Percentiles rank a stretch among this genome's conserved stretches.
These are phyloP conservation scores for Trametes elegans DNA, from an alignment of 768 basidiomycete genomes.

Conservation along the genomic window DNA sequence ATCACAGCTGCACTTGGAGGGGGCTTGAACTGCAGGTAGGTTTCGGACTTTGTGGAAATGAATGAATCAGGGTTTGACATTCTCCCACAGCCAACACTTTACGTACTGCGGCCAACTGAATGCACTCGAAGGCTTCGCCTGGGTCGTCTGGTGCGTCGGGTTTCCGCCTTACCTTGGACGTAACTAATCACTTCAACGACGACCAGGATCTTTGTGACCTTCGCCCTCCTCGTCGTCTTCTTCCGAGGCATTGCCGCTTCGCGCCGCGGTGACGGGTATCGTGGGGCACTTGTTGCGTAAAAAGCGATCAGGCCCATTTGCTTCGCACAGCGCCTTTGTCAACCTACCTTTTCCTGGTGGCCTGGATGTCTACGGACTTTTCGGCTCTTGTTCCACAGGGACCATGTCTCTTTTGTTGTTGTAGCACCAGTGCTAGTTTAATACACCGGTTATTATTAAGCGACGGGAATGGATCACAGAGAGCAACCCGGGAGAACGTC, in stretches of 20 bases:
- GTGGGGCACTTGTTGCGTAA: conserved; percentile 47
- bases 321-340: not conserved
- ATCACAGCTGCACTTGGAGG: conserved; percentile 68
- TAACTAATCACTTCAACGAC: not conserved
- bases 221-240: conserved; percentile 57
- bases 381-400: not conserved
- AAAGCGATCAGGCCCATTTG: not conserved
- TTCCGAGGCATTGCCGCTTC: conserved; percentile 58
- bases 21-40: conserved; percentile 65
- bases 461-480: too few species aligned
- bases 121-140: conserved; percentile 71
- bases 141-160: conserved; percentile 63
- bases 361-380: not conserved
- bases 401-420: not conserved
- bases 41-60: not conserved
- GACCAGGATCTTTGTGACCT: conserved; percentile 60
- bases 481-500: too few species aligned
- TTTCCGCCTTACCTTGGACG: too few species aligned
- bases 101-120: conserved; percentile 77
- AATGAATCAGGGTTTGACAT: too few species aligned
- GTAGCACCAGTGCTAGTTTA: conserved; percentile 1
- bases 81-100: conserved; percentile 36
- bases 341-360: not conserved
- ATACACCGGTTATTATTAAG: too few species aligned
- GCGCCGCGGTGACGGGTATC: conserved; percentile 65